phyloP scores from a whole-genome alignment of 169 alveolate species.

The Plasmodium vivax region DNA sequence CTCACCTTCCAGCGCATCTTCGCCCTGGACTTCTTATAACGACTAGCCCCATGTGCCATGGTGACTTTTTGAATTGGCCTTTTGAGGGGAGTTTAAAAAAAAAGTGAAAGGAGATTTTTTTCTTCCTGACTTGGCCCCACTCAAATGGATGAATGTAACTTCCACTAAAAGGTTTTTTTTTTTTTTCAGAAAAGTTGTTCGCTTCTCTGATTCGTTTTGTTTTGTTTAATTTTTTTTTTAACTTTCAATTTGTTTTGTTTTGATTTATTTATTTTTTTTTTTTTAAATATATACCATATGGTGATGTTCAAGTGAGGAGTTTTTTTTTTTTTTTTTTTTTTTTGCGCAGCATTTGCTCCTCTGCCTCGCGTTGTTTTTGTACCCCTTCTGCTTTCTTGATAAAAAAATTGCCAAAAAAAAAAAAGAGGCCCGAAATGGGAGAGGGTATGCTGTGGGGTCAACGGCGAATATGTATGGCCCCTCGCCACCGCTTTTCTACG shows the following conservation, averaged over 20 bases:
- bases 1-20: constrained; percentile 94
- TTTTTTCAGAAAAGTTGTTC: not conserved
- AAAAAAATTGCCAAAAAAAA: not conserved
- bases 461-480: not conserved
- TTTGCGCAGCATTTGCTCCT: not conserved
- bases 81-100: not conserved
- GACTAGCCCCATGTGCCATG: constrained; percentile 95
- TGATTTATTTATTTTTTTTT: constrained; percentile 6
- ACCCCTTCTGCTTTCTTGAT: not conserved
- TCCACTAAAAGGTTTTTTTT: not conserved
- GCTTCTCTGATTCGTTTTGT: not conserved
- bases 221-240: not conserved
- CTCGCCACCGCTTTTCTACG: not conserved
- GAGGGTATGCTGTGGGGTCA: not conserved
- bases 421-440: not conserved
- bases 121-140: not conserved
- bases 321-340: not conserved
- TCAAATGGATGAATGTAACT: not conserved
- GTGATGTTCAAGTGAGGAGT: not conserved
- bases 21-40: constrained; percentile 94
- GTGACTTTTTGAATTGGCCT: constrained; percentile 31
- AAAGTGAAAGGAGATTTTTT: not conserved
- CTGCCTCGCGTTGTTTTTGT: not conserved
- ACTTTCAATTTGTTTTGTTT: not conserved
- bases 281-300: not conserved